Evolutionary conservation across 106 monocot genomes (phyloP).

Genomic region (Acorus calamus): DNA sequence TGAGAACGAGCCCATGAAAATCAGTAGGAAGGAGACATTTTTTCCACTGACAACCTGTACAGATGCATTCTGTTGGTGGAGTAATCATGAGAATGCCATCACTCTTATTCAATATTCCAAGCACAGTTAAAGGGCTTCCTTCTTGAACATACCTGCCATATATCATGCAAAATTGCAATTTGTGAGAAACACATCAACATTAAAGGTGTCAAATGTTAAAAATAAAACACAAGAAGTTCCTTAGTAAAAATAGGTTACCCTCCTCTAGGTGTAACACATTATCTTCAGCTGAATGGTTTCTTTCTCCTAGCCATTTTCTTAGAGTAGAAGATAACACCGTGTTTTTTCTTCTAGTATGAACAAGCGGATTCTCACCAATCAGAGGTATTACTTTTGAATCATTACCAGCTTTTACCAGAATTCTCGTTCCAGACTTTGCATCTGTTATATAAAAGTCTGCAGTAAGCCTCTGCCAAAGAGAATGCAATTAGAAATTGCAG

Average conservation of each 20-base stretch:
- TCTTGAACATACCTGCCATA: slow-evolving; percentile 56
- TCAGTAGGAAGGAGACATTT: slow-evolving; percentile 67
- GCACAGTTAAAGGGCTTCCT: slow-evolving; percentile 54
- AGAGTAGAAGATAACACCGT: slow-evolving; percentile 57
- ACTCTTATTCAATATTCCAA: slow-evolving; percentile 55
- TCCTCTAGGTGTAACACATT: slow-evolving; percentile 46
- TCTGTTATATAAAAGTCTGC: slow-evolving; percentile 84
- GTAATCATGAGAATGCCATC: slow-evolving; percentile 37
- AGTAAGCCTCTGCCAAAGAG: slow-evolving; percentile 48
- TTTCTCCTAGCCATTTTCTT: slow-evolving; percentile 64
- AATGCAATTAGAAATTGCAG: slow-evolving; percentile 4
- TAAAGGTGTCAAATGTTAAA: not conserved
- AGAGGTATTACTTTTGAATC: slow-evolving; percentile 58
- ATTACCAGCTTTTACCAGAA: slow-evolving; percentile 61
- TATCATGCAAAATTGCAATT: not conserved
- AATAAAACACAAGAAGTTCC: not conserved
- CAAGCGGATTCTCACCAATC: slow-evolving; percentile 39
- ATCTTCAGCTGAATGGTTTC: slow-evolving; percentile 36
- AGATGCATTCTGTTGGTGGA: slow-evolving; percentile 47
- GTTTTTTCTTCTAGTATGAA: slow-evolving; percentile 36
- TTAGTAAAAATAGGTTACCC: slow-evolving; percentile 28
- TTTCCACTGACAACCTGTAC: slow-evolving; percentile 41
- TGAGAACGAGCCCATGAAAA: slow-evolving; percentile 59
- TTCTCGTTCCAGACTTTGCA: slow-evolving; percentile 46
- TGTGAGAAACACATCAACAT: not conserved